A percentile compares a stretch with the other conserved stretches of the same genome.
Conservation (phyloP, 2,329 filamentous ascomycete species). For the Botryotinia convoluta region DNA sequence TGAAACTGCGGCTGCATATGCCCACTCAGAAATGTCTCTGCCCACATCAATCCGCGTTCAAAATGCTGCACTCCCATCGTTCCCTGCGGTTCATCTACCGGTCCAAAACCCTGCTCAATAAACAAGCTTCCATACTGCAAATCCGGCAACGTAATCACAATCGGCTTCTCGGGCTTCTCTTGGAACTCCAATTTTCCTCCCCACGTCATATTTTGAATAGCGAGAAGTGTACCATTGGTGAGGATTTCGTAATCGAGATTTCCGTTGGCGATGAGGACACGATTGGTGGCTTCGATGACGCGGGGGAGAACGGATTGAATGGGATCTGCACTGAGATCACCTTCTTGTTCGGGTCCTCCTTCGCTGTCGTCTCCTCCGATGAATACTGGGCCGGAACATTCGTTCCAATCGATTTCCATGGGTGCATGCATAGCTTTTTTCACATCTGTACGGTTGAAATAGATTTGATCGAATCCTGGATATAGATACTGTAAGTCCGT, state of each 20-base stretch:
- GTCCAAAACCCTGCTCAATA: constrained; percentile 32
- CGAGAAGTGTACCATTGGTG: constrained; percentile 51
- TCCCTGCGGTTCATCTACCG: constrained; percentile 54
- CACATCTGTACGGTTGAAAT: constrained; percentile 54
- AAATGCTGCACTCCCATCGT: constrained; percentile 40
- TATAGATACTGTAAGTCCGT: constrained; percentile 39
- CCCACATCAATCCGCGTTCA: constrained; percentile 42
- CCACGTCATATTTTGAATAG: constrained; percentile 55
- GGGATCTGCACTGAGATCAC: constrained; percentile 42
- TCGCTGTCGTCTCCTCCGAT: constrained; percentile 32
- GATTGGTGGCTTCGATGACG: constrained; percentile 52
- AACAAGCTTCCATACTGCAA: neutral
- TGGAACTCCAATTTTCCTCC: constrained; percentile 48
- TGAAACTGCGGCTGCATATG: neutral
- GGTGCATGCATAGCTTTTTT: constrained; percentile 49
- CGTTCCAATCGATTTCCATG: constrained; percentile 41
- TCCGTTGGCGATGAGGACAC: constrained; percentile 49
- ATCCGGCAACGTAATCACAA: neutral
- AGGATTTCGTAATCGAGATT: constrained; percentile 49
- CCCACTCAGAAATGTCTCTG: constrained; percentile 37
- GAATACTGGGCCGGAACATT: constrained; percentile 46
- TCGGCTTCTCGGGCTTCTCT: constrained; percentile 38
- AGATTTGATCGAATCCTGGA: constrained; percentile 41
- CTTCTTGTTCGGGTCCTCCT: constrained; percentile 27
- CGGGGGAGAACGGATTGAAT: constrained; percentile 44